Evolutionary conservation across 2,329 filamentous ascomycete species (phyloP), one percentile per base, ranked within the genome.

Genomic region (Colletotrichum siamense): DNA sequence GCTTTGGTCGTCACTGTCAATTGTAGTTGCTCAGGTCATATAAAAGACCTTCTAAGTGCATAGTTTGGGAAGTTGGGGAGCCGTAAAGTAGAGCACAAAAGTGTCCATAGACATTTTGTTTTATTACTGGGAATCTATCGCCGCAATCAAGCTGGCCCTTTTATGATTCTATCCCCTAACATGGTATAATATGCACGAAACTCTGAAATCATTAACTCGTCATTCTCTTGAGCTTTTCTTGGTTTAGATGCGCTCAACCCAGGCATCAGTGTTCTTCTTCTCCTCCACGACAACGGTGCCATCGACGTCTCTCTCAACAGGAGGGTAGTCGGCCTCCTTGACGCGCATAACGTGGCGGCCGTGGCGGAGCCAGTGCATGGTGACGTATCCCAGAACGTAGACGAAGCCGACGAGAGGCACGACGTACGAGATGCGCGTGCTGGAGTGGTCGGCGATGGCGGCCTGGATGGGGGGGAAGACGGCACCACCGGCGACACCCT

Each of bases 401-500:
- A 84, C 72, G 79, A 88, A 88, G 26, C 86, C 86, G 69, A 86
- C 82, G 16, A 87, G 80, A 7, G 87, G 86, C 1, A 87, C 86
- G 28, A 88, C 71, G 79, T 87, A 88, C 16, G 85, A 87, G 79
- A 86, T 85, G 7, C 85, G 79, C 30, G 85, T 87, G 70, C 79
- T 81, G 59, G 80, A 83, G 8, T 83, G 79, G 76, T 86, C 85
- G 55, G 85, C 86, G 61, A 87, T 81, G 8, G 83, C 89, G 12
- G 89, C 90, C 2, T 90, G 85, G 39, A 91, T 84, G 1, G 90
- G 88, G 1, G 90, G 90, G 55, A 91, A 90, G 10, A 88, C 86
- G 69, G 89, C 89, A n/a, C 89, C 90, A 8, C 91, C 90, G 4
- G 85, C 86, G 6, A 92, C 90, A 63, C 88, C 89, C 2, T 86